These are phyloP conservation scores for Primulina tabacum DNA, from an alignment of 257 asterid genomes.

Conservation along the genomic window DNA sequence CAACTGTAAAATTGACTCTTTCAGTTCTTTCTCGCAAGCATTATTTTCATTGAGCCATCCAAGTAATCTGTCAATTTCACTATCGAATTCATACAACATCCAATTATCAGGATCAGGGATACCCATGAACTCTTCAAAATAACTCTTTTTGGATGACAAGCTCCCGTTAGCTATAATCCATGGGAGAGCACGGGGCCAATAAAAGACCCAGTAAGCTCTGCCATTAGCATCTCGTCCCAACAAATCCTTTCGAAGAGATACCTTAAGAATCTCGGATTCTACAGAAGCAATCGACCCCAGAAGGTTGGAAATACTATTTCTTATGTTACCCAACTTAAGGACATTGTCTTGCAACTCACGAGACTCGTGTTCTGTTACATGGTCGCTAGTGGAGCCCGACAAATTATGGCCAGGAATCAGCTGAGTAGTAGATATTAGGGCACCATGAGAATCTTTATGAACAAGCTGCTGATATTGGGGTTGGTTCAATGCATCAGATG, in stretches of 20 bases:
- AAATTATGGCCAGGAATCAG: constrained; percentile 29
- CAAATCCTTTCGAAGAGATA: constrained; percentile 66
- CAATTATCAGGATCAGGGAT: constrained; percentile 61
- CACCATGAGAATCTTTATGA: constrained; percentile 24
- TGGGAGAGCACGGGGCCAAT: constrained; percentile 52
- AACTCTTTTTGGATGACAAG: constrained; percentile 37
- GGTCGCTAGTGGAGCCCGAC: constrained; percentile 30
- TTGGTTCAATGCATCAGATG: constrained; percentile 28
- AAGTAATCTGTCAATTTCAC: constrained; percentile 60
- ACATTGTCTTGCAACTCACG: constrained; percentile 33
- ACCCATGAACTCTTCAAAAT: constrained; percentile 38
- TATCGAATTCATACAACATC: constrained; percentile 63
- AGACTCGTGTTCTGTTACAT: constrained; percentile 20
- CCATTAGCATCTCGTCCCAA: constrained; percentile 91
- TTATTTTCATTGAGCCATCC: constrained; percentile 75
- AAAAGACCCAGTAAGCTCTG: constrained; percentile 71
- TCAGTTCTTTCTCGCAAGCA: constrained; percentile 67
- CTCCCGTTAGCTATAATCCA: constrained; percentile 61
- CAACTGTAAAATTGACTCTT: constrained; percentile 64
- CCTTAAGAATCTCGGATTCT: constrained; percentile 58
- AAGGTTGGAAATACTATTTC: constrained; percentile 49
- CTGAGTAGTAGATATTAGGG: constrained; percentile 31
- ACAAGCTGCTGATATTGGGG: constrained; percentile 30
- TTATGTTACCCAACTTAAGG: constrained; percentile 40
- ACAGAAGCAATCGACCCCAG: constrained; percentile 54